Base-by-base conservation (phyloP, 192 early-diverging fungal species). In the Cladochytrium replicatum region DNA sequence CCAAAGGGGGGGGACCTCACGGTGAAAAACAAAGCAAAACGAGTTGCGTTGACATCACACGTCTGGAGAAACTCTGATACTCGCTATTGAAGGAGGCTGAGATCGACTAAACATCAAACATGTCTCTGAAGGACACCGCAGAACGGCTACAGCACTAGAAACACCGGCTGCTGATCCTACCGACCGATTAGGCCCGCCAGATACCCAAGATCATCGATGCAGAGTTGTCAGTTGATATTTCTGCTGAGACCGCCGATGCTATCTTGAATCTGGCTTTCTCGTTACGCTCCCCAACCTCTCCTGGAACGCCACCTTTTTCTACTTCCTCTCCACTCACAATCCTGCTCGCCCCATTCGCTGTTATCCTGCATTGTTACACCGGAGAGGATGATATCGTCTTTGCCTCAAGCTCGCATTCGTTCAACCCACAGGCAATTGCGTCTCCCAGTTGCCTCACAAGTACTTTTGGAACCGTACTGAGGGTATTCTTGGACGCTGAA, bases 121-220 rank as follows among this genome's bases (percentile, higher is more conserved):
- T n/a, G n/a, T n/a, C n/a, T n/a, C n/a, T n/a, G n/a, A n/a, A n/a
- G n/a, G n/a, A n/a, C n/a, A n/a, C n/a, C n/a, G n/a, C n/a, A n/a
- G 17, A 22, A 17, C 42, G 11, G 17, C 8, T 43, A 19, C 13
- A 43, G 24, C 42, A 17, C 9, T 70, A 63, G 63, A 38, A 40
- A 25, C 9, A 8, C 13, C 41, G 67, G 6, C 59, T 74, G 62
- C 74, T 97, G 23, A 80, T 83, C 48, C 71, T 99, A 29, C 96
- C 96, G n/a, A 97, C 94, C 21, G 96, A 99, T 58, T 99, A 95
- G 62, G 87, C 94, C 15, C 83, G 94, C 4, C 89, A 87, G 21
- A 72, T 90, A 6, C 93, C 93, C 2, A 56, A 74, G 19, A 72
- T 85, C 9, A 87, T 99, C 7, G 94, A 97, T 58, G 86, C 86